Conservation (phyloP, 2,329 filamentous ascomycete genomes). For the Scedosporium minutisporum region DNA sequence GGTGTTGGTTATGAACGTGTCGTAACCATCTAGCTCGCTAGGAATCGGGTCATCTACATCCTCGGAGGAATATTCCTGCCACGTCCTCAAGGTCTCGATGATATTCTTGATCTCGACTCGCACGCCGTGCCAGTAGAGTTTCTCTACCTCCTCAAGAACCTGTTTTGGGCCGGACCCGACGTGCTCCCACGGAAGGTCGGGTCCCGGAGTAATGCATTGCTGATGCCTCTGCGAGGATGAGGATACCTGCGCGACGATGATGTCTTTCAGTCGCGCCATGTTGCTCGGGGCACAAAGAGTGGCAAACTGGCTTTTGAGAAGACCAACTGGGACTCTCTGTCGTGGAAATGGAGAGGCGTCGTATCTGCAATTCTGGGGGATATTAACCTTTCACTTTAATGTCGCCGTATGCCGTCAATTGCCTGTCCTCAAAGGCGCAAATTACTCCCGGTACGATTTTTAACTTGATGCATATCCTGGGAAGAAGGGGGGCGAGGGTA, state of each 20-base stretch:
- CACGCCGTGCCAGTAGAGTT: conserved; percentile 28
- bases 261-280: neutral
- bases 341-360: too few species aligned
- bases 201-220: conserved; percentile 4
- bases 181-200: conserved; percentile 2
- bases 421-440: too few species aligned
- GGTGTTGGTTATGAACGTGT: conserved; percentile 28
- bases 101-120: conserved; percentile 23
- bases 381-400: too few species aligned
- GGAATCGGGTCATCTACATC: conserved; percentile 15
- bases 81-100: conserved; percentile 21
- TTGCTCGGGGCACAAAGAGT: neutral
- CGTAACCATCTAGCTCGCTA: conserved; percentile 25
- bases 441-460: too few species aligned
- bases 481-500: too few species aligned
- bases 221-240: neutral
- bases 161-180: conserved; percentile 5
- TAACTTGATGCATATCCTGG: too few species aligned
- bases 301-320: too few species aligned
- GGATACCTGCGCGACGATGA: neutral
- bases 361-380: too few species aligned
- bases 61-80: conserved; percentile 15
- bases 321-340: too few species aligned
- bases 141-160: conserved; percentile 17
- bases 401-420: too few species aligned